phyloP scores from a whole-genome alignment of 331 rosid species.

The Acacia pycnantha region DNA sequence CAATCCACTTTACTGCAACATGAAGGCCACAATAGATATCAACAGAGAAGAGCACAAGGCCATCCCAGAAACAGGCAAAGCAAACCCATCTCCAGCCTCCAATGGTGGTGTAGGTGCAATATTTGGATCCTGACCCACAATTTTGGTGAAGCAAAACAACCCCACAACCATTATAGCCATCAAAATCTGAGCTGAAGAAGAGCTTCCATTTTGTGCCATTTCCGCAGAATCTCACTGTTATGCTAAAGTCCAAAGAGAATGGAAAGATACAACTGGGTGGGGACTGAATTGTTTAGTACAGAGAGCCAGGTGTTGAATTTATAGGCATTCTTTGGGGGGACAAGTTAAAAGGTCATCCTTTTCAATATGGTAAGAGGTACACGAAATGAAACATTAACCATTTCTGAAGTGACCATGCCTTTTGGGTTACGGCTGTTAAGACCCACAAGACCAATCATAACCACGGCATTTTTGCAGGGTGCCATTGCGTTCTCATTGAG shows the following conservation, averaged over 20 bases:
- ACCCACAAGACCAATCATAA: constrained; percentile 45
- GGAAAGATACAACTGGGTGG: constrained; percentile 14
- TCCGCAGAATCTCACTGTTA: not conserved
- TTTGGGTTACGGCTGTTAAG: constrained; percentile 31
- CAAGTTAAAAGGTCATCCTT: constrained; percentile 13
- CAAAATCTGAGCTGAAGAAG: constrained; percentile 13
- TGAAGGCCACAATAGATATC: constrained; percentile 44
- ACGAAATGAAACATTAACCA: constrained; percentile 26
- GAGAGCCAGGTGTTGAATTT: constrained; percentile 31
- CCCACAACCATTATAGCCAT: constrained; percentile 31
- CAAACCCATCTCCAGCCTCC: constrained; percentile 51
- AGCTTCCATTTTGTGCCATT: constrained; percentile 40
- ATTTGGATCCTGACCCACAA: constrained; percentile 39
- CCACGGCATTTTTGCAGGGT: constrained; percentile 29
- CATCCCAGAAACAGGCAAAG: constrained; percentile 39
- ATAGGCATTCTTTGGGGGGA: constrained; percentile 21
- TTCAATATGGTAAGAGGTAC: constrained; percentile 31
- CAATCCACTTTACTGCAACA: constrained; percentile 30
- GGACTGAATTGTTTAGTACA: constrained; percentile 23
- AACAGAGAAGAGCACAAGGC: constrained; percentile 35
- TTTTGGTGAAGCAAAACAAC: constrained; percentile 32
- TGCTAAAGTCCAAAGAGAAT: not conserved
- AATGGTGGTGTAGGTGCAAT: constrained; percentile 48
- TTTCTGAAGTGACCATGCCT: constrained; percentile 35
- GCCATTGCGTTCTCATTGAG: constrained; percentile 29